These are phyloP conservation scores for Fusarium foetens DNA, from an alignment of 2,329 filamentous ascomycete genomes.

Conservation along the genomic window DNA sequence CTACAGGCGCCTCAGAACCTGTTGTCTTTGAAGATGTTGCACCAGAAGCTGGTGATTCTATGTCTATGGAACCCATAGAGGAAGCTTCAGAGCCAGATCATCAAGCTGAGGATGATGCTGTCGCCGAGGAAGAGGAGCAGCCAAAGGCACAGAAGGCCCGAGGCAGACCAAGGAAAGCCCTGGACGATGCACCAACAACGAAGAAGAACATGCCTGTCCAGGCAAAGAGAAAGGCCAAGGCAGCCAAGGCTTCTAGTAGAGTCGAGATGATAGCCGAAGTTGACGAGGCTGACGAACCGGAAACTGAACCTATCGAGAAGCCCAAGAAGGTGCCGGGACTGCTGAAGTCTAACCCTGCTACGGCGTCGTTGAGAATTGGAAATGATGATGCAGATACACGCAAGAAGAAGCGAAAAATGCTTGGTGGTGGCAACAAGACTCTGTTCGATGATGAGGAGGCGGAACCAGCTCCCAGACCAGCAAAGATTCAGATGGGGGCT, in stretches of 20 bases:
- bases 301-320: constrained; percentile 41
- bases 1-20: constrained; percentile 20
- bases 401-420: constrained; percentile 79
- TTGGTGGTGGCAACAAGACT: constrained; percentile 70
- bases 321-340: constrained; percentile 21
- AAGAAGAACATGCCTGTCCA: constrained; percentile 58
- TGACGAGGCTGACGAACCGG: constrained; percentile 44
- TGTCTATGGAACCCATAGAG: constrained; percentile 21
- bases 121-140: constrained; percentile 17
- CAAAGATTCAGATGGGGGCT: constrained; percentile 48
- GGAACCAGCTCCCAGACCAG: constrained; percentile 52
- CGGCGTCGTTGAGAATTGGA: constrained; percentile 11
- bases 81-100: constrained; percentile 14
- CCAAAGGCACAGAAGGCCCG: constrained; percentile 52
- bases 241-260: constrained; percentile 31
- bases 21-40: constrained; percentile 51
- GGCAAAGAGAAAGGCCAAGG: constrained; percentile 49
- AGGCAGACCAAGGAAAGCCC: constrained; percentile 57
- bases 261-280: constrained; percentile 56
- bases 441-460: constrained; percentile 76
- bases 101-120: constrained; percentile 1
- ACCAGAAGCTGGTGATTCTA: constrained; percentile 11
- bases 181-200: constrained; percentile 57
- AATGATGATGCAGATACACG: constrained; percentile 54
- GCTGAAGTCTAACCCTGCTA: constrained; percentile 19